Evolutionary conservation across 169 alveolate genomes (phyloP).

Genomic region (Neospora caninum): DNA sequence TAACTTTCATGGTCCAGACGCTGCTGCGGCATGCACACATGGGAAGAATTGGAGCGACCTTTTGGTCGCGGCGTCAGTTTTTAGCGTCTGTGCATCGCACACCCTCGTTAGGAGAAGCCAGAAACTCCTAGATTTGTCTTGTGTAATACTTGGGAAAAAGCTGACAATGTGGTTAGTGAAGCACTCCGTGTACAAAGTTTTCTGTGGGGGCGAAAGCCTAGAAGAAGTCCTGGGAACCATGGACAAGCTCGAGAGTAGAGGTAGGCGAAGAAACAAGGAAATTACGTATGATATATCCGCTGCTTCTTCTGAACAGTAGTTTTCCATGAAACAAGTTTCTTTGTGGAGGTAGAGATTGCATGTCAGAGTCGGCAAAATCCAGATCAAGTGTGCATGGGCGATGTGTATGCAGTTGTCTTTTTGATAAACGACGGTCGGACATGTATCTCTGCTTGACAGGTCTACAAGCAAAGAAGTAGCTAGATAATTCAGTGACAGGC

Average conservation of each 20-base stretch:
- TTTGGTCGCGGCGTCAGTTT: constrained; percentile 18
- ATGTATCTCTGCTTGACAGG: too few species aligned
- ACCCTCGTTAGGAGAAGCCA: constrained; percentile 34
- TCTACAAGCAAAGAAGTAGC: too few species aligned
- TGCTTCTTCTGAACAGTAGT: too few species aligned
- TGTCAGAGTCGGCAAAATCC: too few species aligned
- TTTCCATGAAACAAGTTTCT: too few species aligned
- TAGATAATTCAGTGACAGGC: too few species aligned
- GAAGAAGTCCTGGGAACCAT: constrained; percentile 8
- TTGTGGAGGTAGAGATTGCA: too few species aligned
- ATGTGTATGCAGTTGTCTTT: too few species aligned
- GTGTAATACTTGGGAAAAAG: neutral
- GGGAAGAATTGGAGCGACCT: constrained; percentile 18
- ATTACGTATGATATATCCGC: neutral
- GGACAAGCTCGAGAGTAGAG: constrained; percentile 10
- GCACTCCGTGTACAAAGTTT: constrained; percentile 40
- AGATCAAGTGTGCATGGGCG: too few species aligned
- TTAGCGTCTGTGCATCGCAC: neutral
- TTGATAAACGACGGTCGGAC: too few species aligned
- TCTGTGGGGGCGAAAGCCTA: constrained; percentile 64
- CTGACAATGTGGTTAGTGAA: neutral
- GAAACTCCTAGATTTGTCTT: constrained; percentile 13
- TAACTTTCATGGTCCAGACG: neutral
- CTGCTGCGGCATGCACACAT: neutral
- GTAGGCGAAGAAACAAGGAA: neutral